Percentiles rank a stretch among this genome's conserved stretches.
Conservation (phyloP, 768 basidiomycete genomes). For the Tricholoma matsutake region DNA sequence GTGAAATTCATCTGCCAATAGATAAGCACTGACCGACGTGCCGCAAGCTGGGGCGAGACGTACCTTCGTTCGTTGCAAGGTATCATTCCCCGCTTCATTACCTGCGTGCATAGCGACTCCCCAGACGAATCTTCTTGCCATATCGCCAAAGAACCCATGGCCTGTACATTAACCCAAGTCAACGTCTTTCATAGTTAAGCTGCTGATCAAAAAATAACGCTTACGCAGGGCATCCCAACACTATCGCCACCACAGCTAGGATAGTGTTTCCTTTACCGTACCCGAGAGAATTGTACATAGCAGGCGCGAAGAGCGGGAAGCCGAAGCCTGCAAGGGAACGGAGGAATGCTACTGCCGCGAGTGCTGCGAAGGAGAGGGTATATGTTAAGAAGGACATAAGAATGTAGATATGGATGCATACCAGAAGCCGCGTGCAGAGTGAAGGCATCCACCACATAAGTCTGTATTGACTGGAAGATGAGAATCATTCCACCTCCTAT, state of each 20-base stretch:
- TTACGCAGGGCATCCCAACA: conserved; percentile 59
- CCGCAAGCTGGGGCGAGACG: background rate
- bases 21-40: too few species aligned
- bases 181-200: background rate
- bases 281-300: conserved; percentile 63
- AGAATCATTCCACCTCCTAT: conserved; percentile 59
- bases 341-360: conserved; percentile 62
- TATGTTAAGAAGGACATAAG: background rate
- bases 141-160: conserved; percentile 36
- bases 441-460: conserved; percentile 67
- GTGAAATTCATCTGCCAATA: too few species aligned
- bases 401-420: conserved; percentile 20
- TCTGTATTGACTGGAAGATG: conserved; percentile 59
- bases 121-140: conserved; percentile 42
- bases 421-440: conserved; percentile 67
- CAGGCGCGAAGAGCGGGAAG: conserved; percentile 75
- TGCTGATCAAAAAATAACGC: conserved; percentile 12
- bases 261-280: conserved; percentile 70
- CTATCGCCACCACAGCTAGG: conserved; percentile 55
- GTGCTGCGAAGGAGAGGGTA: conserved; percentile 32
- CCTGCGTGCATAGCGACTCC: conserved; percentile 40
- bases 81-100: background rate
- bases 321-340: conserved; percentile 69
- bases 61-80: background rate
- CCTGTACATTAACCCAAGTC: conserved; percentile 15